Conservation (phyloP, 805 yeast genomes). For the Phaffomyces opuntiae region DNA sequence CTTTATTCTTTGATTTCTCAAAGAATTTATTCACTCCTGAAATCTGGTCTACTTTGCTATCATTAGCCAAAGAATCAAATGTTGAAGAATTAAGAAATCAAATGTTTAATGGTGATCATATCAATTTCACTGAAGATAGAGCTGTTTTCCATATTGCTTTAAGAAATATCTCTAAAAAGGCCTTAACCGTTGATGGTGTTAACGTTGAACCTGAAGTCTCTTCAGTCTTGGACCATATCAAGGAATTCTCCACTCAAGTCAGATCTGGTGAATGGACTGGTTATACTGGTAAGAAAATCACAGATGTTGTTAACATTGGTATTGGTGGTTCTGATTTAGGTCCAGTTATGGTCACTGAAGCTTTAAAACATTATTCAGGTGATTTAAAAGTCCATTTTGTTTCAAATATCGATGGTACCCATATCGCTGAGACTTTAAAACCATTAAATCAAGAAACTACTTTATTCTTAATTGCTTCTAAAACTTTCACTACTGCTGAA, state of each 20-base stretch:
- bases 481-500: conserved; percentile 99
- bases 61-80: conserved; percentile 84
- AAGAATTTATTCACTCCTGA: conserved; percentile 90
- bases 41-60: conserved; percentile 56
- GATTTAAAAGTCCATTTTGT: conserved; percentile 82
- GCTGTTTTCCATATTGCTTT: conserved; percentile 97
- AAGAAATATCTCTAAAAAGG: conserved; percentile 82
- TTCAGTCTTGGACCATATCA: conserved; percentile 89
- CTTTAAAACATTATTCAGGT: conserved; percentile 81
- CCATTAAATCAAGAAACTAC: conserved; percentile 83
- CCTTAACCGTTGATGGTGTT: conserved; percentile 82
- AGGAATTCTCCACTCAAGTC: conserved; percentile 83
- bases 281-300: conserved; percentile 89
- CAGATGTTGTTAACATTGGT: conserved; percentile 95
- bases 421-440: conserved; percentile 84
- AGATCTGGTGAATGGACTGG: conserved; percentile 97
- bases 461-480: conserved; percentile 85
- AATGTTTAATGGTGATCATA: conserved; percentile 88
- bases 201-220: conserved; percentile 91
- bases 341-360: conserved; percentile 99
- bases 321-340: conserved; percentile 99
- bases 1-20: conserved; percentile 90
- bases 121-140: conserved; percentile 92
- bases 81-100: conserved; percentile 83
- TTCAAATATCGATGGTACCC: conserved; percentile 98